Evolutionary conservation across 352 stramenopile genomes (phyloP).

Genomic region (Globisporangium yorkense): DNA sequence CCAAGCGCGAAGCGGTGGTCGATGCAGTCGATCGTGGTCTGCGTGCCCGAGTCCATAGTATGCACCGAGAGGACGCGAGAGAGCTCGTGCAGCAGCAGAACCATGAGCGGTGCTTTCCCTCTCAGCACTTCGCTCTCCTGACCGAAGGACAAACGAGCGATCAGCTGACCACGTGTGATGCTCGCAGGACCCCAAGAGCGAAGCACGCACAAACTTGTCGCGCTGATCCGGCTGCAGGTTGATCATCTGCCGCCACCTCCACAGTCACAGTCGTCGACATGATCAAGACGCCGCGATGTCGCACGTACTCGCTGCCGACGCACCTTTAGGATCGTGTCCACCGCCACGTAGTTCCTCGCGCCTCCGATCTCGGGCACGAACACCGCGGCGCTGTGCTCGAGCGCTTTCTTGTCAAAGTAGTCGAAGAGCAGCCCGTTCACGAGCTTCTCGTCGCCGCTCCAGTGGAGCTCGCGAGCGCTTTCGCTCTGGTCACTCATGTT

Average conservation of each 20-base stretch:
- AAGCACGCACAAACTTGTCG: conserved; percentile 21
- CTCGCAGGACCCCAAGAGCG: background rate
- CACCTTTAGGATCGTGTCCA: conserved; percentile 40
- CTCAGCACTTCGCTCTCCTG: conserved; percentile 18
- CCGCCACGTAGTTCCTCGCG: conserved; percentile 30
- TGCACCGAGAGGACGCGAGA: conserved; percentile 22
- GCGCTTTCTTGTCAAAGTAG: conserved; percentile 35
- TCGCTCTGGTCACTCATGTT: background rate
- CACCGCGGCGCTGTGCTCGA: conserved; percentile 60
- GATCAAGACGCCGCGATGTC: background rate
- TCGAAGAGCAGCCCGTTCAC: conserved; percentile 53
- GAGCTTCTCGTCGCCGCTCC: conserved; percentile 41
- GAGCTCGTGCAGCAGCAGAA: conserved; percentile 38
- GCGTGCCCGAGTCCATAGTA: conserved; percentile 38
- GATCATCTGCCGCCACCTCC: conserved; percentile 23
- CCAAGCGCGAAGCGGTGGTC: conserved; percentile 56
- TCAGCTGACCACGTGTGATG: background rate
- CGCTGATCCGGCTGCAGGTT: conserved; percentile 18
- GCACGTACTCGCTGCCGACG: background rate
- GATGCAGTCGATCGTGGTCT: conserved; percentile 59
- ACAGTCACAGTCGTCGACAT: background rate
- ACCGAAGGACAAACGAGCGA: background rate
- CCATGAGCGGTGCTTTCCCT: conserved; percentile 18
- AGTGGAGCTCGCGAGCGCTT: conserved; percentile 10
- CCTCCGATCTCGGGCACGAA: conserved; percentile 68